phyloP scores from a whole-genome alignment of 768 basidiomycete species.

The Tulasnella sp. region DNA sequence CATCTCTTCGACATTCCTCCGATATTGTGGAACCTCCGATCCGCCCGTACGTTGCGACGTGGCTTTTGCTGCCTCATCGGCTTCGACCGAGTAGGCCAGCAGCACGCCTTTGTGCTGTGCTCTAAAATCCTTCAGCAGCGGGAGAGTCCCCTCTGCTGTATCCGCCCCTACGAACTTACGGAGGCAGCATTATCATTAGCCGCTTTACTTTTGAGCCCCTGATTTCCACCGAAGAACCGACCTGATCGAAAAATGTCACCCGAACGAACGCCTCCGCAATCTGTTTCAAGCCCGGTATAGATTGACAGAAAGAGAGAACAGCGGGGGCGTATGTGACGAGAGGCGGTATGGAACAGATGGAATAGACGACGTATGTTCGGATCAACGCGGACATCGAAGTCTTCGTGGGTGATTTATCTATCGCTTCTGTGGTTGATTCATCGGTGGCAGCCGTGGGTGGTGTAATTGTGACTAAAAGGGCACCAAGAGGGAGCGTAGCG shows the following conservation, averaged over 20 bases:
- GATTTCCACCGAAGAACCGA: conserved; percentile 25
- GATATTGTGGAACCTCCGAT: conserved; percentile 31
- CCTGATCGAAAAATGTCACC: conserved; percentile 78
- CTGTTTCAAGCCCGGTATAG: conserved; percentile 48
- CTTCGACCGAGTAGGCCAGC: conserved; percentile 80
- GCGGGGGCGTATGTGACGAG: conserved; percentile 68
- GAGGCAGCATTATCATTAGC: neutral
- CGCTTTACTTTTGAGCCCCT: neutral
- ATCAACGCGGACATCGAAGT: conserved; percentile 32
- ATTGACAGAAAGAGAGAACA: conserved; percentile 45
- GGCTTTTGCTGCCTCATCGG: conserved; percentile 44
- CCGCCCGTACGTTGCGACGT: conserved; percentile 18
- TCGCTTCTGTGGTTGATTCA: no score
- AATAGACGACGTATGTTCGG: conserved; percentile 72
- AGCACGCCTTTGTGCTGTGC: conserved; percentile 61
- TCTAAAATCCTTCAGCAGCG: conserved; percentile 53
- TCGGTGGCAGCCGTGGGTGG: no score
- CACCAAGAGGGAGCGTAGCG: no score
- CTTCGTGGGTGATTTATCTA: no score
- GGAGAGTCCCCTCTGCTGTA: conserved; percentile 55
- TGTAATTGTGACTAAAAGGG: no score
- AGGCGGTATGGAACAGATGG: conserved; percentile 63
- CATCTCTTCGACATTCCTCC: conserved; percentile 64
- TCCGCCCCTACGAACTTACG: conserved; percentile 88
- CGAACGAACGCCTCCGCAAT: conserved; percentile 62